A percentile compares a stretch with the other conserved stretches of the same genome.
Conservation (phyloP, 2,329 filamentous ascomycete species). For the Thelonectria olida region DNA sequence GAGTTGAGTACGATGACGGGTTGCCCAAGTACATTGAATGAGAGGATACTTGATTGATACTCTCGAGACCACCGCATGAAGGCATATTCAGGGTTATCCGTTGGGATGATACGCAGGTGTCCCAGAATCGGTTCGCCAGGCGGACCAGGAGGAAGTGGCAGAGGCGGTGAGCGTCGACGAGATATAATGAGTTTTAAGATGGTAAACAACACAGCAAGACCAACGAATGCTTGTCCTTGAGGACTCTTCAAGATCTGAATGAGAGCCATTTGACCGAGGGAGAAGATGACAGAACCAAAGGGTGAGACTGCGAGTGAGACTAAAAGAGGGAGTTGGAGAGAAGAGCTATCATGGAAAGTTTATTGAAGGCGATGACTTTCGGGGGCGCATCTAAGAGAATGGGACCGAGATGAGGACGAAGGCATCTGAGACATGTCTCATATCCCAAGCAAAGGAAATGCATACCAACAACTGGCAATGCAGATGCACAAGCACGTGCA, state of each 20-base stretch:
- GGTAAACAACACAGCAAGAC: slow-evolving; percentile 12
- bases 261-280: slow-evolving; percentile 9
- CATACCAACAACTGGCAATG: too few species aligned
- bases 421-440: too few species aligned
- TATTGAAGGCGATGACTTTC: too few species aligned
- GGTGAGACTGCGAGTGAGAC: too few species aligned
- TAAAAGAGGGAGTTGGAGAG: too few species aligned
- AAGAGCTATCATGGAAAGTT: too few species aligned
- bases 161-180: background rate
- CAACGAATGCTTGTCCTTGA: slow-evolving; percentile 6
- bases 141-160: slow-evolving; percentile 45
- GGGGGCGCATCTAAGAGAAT: too few species aligned
- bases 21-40: slow-evolving; percentile 46
- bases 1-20: slow-evolving; percentile 55
- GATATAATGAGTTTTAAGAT: background rate
- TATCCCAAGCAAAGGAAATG: too few species aligned
- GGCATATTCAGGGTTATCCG: slow-evolving; percentile 42
- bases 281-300: background rate
- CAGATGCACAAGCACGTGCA: too few species aligned
- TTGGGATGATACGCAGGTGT: slow-evolving; percentile 53
- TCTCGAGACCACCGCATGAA: slow-evolving; percentile 43
- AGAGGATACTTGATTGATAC: slow-evolving; percentile 61
- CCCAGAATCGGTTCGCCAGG: slow-evolving; percentile 52
- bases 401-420: too few species aligned
- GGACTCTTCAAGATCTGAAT: slow-evolving; percentile 2